These are phyloP conservation scores for Colletotrichum lentis DNA, from an alignment of 2,329 filamentous ascomycete species.

Conservation along the genomic window DNA sequence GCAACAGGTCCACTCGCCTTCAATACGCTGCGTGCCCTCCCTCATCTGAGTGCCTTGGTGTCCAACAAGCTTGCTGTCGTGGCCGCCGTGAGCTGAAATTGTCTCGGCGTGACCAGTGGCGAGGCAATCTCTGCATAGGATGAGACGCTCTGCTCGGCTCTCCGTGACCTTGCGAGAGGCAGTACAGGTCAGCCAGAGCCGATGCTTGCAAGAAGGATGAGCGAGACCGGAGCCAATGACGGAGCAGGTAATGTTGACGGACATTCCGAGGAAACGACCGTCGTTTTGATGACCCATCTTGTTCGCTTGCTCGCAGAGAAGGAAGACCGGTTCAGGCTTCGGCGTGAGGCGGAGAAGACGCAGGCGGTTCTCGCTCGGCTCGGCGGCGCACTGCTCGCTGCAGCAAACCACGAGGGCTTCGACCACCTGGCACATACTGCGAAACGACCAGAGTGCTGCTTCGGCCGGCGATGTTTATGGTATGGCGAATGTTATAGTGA, in stretches of 20 bases:
- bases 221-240: neutral
- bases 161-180: constrained; percentile 3
- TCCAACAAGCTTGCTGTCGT: too few relatives aligned
- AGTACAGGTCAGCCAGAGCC: neutral
- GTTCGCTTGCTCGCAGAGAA: constrained; percentile 7
- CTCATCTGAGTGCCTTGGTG: neutral
- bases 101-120: neutral
- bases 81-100: neutral
- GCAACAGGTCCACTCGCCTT: constrained; percentile 23
- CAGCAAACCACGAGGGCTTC: constrained; percentile 19
- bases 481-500: too few relatives aligned
- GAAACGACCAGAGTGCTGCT: neutral
- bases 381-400: neutral
- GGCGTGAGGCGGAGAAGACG: constrained; percentile 9
- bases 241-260: neutral
- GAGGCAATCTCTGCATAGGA: neutral
- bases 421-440: constrained; percentile 13
- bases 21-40: neutral
- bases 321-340: neutral
- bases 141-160: neutral
- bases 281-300: neutral
- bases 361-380: neutral
- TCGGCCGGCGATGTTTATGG: too few relatives aligned
- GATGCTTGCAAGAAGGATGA: neutral
- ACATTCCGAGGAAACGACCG: neutral